Evolutionary conservation across 2,329 filamentous ascomycete genomes (phyloP).

Genomic region (Neonectria faginata): DNA sequence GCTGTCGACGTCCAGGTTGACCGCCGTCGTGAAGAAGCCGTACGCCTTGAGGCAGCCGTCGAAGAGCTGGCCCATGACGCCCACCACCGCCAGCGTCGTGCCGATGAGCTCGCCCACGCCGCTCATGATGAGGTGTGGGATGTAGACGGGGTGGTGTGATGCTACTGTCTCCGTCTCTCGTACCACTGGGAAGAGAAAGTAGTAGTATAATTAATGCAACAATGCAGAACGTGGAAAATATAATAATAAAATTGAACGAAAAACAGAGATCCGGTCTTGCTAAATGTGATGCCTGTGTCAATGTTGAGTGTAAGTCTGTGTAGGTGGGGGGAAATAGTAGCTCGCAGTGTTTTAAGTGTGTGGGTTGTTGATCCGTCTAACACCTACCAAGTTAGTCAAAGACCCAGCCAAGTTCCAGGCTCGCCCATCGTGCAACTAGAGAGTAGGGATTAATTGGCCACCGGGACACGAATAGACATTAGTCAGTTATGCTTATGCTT

Average conservation of each 20-base stretch:
- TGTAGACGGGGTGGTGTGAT: background rate
- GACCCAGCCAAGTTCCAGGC: background rate
- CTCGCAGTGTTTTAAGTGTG: background rate
- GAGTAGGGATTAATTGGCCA: background rate
- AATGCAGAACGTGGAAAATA: background rate
- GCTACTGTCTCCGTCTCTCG: background rate
- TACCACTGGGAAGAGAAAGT: background rate
- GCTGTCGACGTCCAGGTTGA: constrained; percentile 56
- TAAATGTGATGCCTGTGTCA: background rate
- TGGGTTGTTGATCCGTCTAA: constrained; percentile 7
- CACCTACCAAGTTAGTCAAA: constrained; percentile 16
- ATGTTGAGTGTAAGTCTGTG: background rate
- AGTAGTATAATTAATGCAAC: background rate
- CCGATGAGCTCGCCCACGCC: constrained; percentile 54
- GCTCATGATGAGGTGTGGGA: constrained; percentile 38
- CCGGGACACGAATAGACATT: background rate
- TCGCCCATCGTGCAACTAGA: background rate
- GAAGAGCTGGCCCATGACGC: constrained; percentile 60
- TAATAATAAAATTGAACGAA: background rate
- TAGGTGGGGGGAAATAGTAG: background rate
- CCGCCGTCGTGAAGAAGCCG: constrained; percentile 57
- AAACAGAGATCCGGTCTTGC: background rate
- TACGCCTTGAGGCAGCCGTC: constrained; percentile 61
- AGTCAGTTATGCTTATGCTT: background rate
- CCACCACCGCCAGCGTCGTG: constrained; percentile 57